Percentiles rank a stretch among this genome's conserved stretches.
phyloP scores from a whole-genome alignment of 1,284 basidiomycete genomes.

The Mycena sp. region DNA sequence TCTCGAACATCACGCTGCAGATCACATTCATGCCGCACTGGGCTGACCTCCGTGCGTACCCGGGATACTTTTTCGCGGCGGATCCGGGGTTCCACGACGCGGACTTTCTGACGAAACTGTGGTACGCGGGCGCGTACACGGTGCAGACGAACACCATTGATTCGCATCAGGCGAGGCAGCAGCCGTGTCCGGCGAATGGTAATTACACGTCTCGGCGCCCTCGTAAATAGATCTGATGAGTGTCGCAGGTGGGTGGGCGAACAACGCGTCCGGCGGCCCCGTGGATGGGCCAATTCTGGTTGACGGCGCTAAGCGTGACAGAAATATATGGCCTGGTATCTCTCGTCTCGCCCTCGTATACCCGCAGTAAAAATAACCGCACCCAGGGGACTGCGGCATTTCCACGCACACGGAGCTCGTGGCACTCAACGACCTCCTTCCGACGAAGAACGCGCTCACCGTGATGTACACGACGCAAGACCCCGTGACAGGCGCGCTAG shows the following conservation, averaged over 20 bases:
- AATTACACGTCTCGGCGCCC: neutral
- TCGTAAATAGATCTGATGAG: neutral
- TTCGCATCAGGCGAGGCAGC: conserved; percentile 52
- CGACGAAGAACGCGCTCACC: conserved; percentile 43
- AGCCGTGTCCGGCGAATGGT: conserved; percentile 44
- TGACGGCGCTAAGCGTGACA: conserved; percentile 49
- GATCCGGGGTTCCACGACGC: conserved; percentile 54
- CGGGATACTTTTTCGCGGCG: conserved; percentile 58
- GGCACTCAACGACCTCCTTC: conserved; percentile 44
- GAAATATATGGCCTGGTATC: conserved; percentile 45
- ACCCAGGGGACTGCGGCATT: conserved; percentile 50
- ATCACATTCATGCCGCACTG: conserved; percentile 60
- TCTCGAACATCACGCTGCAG: conserved; percentile 56
- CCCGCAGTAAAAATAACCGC: no score
- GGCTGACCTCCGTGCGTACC: conserved; percentile 55
- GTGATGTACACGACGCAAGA: conserved; percentile 47
- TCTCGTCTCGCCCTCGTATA: neutral
- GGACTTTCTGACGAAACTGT: conserved; percentile 58
- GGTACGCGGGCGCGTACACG: conserved; percentile 63
- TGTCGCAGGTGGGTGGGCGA: conserved; percentile 40
- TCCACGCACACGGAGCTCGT: conserved; percentile 46
- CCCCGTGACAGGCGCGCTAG: conserved; percentile 40
- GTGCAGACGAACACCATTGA: conserved; percentile 62
- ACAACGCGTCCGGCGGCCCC: conserved; percentile 44
- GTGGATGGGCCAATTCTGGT: conserved; percentile 46